Evolutionary conservation across 306 rosid species (phyloP).

Genomic region (Vigna trinervia): DNA sequence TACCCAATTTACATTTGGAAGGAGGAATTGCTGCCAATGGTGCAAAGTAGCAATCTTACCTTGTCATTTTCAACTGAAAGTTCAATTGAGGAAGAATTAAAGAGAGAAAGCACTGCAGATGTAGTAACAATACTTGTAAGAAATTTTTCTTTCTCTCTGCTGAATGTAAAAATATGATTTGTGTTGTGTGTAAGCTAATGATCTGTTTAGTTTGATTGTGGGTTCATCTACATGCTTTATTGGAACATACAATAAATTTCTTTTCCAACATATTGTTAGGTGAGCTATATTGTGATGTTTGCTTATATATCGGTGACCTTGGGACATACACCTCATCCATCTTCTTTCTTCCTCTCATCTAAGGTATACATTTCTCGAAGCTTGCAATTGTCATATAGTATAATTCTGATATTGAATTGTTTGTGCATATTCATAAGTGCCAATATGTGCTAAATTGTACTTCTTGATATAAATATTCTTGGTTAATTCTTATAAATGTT

Average conservation of each 20-base stretch:
- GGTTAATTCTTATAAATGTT: constrained; percentile 1
- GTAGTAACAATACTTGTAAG: constrained; percentile 85
- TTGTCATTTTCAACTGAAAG: constrained; percentile 91
- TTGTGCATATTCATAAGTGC: constrained; percentile 33
- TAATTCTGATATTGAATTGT: constrained; percentile 2
- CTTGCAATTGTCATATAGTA: constrained; percentile 17
- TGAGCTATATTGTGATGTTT: constrained; percentile 96
- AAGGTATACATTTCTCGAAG: constrained; percentile 61
- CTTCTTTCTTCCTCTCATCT: constrained; percentile 83
- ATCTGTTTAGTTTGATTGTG: constrained; percentile 36
- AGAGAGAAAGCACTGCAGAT: constrained; percentile 98
- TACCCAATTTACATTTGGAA: constrained; percentile 53
- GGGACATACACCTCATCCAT: constrained; percentile 75
- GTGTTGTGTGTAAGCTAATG: constrained; percentile 9
- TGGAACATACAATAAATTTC: constrained; percentile 31
- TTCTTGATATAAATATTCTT: constrained; percentile 25
- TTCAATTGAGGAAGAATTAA: constrained; percentile 94
- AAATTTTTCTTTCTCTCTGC: constrained; percentile 33
- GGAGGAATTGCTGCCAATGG: constrained; percentile 91
- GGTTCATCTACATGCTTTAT: constrained; percentile 27
- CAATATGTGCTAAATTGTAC: constrained; percentile 18
- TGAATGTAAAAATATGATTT: constrained; percentile 29
- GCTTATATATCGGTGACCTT: constrained; percentile 86
- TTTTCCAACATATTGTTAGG: constrained; percentile 60
- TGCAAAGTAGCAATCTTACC: constrained; percentile 79